These are phyloP conservation scores for Candida easanensis DNA, from an alignment of 805 yeast species.

Conservation along the genomic window DNA sequence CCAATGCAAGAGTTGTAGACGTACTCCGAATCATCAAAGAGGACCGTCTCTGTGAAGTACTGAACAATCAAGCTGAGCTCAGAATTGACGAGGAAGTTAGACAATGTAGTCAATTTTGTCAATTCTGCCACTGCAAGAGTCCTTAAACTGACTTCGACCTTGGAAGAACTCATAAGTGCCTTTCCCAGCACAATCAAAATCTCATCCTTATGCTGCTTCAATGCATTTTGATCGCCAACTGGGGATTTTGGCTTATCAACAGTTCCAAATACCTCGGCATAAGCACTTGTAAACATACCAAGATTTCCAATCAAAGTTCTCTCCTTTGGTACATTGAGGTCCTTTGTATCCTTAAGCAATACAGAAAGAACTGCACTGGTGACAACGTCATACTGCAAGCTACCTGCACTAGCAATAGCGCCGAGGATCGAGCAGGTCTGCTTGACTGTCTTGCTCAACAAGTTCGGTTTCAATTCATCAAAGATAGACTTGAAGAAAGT, in stretches of 20 bases:
- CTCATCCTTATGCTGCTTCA: slow-evolving; percentile 49
- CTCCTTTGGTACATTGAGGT: slow-evolving; percentile 52
- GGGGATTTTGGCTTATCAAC: slow-evolving; percentile 8
- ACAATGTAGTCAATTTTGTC: slow-evolving; percentile 50
- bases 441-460: slow-evolving; percentile 51
- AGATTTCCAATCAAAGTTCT: slow-evolving; percentile 57
- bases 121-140: slow-evolving; percentile 65
- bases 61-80: slow-evolving; percentile 65
- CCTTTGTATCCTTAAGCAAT: slow-evolving; percentile 34
- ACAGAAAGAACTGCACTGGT: slow-evolving; percentile 45
- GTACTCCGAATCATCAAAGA: slow-evolving; percentile 48
- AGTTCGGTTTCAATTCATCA: slow-evolving; percentile 53
- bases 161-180: slow-evolving; percentile 64
- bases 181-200: slow-evolving; percentile 66
- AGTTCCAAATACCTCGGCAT: slow-evolving; percentile 42
- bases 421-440: slow-evolving; percentile 64
- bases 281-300: slow-evolving; percentile 54
- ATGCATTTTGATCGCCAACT: slow-evolving; percentile 8
- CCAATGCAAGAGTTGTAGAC: slow-evolving; percentile 51
- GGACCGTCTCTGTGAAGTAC: slow-evolving; percentile 59
- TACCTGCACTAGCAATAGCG: slow-evolving; percentile 48
- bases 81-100: slow-evolving; percentile 44
- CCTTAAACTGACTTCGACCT: slow-evolving; percentile 65
- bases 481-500: slow-evolving; percentile 38
- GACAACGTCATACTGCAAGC: slow-evolving; percentile 44